These are phyloP conservation scores for Hyaloscypha hepaticicola DNA, from an alignment of 495 filamentous ascomycete genomes.

Conservation along the genomic window DNA sequence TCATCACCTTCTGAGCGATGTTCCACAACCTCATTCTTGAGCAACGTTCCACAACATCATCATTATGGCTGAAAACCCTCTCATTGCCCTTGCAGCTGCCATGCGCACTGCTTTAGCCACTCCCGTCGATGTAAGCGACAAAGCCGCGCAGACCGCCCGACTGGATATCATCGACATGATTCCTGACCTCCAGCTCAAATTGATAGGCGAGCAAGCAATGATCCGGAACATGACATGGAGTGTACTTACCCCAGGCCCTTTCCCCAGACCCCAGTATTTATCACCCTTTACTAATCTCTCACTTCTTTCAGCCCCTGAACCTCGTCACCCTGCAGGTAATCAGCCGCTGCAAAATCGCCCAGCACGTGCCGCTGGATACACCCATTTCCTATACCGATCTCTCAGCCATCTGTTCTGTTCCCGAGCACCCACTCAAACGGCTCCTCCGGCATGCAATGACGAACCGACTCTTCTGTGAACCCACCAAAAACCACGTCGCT, in stretches of 20 bases:
- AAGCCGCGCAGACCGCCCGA: not conserved
- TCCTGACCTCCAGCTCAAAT: slow-evolving; percentile 2
- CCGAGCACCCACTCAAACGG: slow-evolving; percentile 23
- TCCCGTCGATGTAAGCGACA: not conserved
- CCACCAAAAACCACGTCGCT: not conserved
- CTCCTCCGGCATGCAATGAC: slow-evolving; percentile 32
- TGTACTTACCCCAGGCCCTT: too few relatives aligned
- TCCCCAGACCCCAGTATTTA: not conserved
- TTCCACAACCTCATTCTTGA: too few relatives aligned
- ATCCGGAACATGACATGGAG: slow-evolving; percentile 12
- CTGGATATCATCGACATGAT: slow-evolving; percentile 11
- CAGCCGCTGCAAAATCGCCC: slow-evolving; percentile 30
- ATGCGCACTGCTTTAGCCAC: slow-evolving; percentile 7
- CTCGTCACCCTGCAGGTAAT: slow-evolving; percentile 27
- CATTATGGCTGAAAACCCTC: not conserved
- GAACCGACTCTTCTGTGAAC: slow-evolving; percentile 30
- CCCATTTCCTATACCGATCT: slow-evolving; percentile 29
- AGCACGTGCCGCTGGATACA: slow-evolving; percentile 18
- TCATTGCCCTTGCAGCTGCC: not conserved
- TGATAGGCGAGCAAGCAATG: not conserved
- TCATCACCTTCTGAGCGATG: too few relatives aligned
- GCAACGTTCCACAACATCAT: not conserved
- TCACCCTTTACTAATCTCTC: not conserved
- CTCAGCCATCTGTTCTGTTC: slow-evolving; percentile 15
- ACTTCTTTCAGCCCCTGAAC: not conserved